Base-by-base conservation (phyloP, 2,329 filamentous ascomycete species). In the Fusarium lateritium region DNA sequence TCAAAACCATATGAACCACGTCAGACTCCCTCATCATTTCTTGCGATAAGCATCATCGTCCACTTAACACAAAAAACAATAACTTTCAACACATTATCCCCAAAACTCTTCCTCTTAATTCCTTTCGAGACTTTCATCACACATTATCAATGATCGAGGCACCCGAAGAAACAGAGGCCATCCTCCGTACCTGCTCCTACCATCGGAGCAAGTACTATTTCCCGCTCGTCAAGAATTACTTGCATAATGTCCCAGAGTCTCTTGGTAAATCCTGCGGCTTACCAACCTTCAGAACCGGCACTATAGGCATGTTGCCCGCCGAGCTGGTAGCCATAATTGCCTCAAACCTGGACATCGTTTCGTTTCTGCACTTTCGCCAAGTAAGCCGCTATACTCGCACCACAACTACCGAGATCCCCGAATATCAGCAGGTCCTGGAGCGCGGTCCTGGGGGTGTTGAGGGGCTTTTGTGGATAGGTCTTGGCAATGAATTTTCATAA, bases 101-200 rank as follows among this genome's bases (percentile, higher is more conserved):
- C 8, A 6, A 33, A 33, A 6, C 9, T 9, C 31, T 33, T 11
- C 9, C 6, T 33, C 31, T 24, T 3, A 6, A 33, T 14, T 33
- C 19, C 19, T 19, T 19, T 19, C 3, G 19, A 3, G 3, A 19
- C 19, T 19, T 19, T 19, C 19, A 6, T 26, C 7, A 6, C n/a
- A 14, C 10, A 9, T 6, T 15, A 34, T 11, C 7, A 33, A 33
- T 24, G 22, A 17, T 10, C 2, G 15, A 10, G 22, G n/a, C 14
- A 5, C 5, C 14, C 7, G 5, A 52, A 7, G 15, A 39, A 1
- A 9, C 22, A 15, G 13, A 52, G 6, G 8, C n/a, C 5, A 33
- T 58, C 13, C 15, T 52, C 4, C 15, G 14, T 3, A 21, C 46
- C 6, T 69, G 67, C 7, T 50, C 63, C 6, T 67, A 70, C 31